Evolutionary conservation across 768 basidiomycete genomes (phyloP), one percentile per base, ranked within the genome.

Genomic region (Rhizopogon sp.): DNA sequence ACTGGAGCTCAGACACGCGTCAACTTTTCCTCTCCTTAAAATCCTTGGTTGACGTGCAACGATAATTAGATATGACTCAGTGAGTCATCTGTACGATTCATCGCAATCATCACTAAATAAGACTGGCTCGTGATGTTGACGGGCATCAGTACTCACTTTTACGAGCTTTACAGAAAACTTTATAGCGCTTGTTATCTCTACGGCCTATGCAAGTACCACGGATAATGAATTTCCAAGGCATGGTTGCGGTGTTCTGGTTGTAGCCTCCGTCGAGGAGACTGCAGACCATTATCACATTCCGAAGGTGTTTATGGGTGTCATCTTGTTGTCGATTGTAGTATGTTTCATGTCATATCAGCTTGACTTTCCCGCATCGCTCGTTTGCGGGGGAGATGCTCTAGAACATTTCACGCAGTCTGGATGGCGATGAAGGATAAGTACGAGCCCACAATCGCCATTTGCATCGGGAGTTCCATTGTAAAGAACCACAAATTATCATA

Each of bases 231-330:
- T 43, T 31, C 39, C 43, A 6, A 46, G 31, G 5, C 9, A 25
- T 22, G 9, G 43, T 7, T 58, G 56, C 42, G 39, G 31, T 54
- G 53, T 54, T 25, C 25, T 25, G 4, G 33, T 35, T 52, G 0
- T 50, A 91, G 90, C 87, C 3, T 92, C 90, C 3, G 96, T 97
- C 59, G 94, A 96, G 67, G 93, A 95, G 66, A 91, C 90, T 29
- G 91, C 93, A 2, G 74, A 81, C 10, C 78, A 87, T 40, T 93
- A 91, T 69, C 67, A 78, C 52, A 88, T 97, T 52, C 90, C 90
- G 0, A 90, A 90, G 69, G 62, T 83, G 0, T 93, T 94, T 73
- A 93, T 93, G 60, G 90, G 90, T 66, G 68, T 94, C 13, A 90
- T 95, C 60, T 74, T 97, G 33, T 74, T 97, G 5, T 92, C 93